Percentiles rank a stretch among this genome's conserved stretches.
Conservation (phyloP, 2,329 filamentous ascomycete genomes). For the Aspergillus neoniger region DNA sequence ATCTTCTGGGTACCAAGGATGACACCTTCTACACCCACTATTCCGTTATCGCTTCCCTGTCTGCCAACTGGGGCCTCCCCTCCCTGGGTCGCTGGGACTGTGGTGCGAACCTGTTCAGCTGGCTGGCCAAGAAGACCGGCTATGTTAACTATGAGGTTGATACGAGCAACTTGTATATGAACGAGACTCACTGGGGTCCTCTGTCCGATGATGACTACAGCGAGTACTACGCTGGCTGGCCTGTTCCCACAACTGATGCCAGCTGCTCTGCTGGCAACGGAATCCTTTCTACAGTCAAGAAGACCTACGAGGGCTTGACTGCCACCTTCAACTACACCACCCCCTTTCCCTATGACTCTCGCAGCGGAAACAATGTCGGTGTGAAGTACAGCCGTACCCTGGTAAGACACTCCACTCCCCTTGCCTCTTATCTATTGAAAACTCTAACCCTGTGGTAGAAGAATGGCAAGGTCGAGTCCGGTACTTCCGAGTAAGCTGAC, state of each 20-base stretch:
- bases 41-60: constrained; percentile 67
- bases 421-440: neutral
- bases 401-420: constrained; percentile 10
- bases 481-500: neutral
- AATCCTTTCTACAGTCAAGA: constrained; percentile 34
- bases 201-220: constrained; percentile 29
- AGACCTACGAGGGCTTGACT: constrained; percentile 28
- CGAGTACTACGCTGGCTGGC: constrained; percentile 31
- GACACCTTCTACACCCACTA: constrained; percentile 73
- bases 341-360: constrained; percentile 32
- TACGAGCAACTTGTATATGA: constrained; percentile 51
- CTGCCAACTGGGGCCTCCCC: constrained; percentile 69
- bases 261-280: constrained; percentile 40
- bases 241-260: constrained; percentile 33
- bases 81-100: constrained; percentile 73
- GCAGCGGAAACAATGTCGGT: constrained; percentile 21
- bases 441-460: neutral
- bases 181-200: constrained; percentile 57
- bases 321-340: constrained; percentile 39
- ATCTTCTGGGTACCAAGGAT: constrained; percentile 68
- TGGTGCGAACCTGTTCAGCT: constrained; percentile 67
- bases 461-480: constrained; percentile 12
- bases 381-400: constrained; percentile 21
- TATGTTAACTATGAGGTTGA: constrained; percentile 51
- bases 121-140: constrained; percentile 63